Base-by-base conservation (phyloP, 2,329 filamentous ascomycete genomes). In the Penicillium polonicum region DNA sequence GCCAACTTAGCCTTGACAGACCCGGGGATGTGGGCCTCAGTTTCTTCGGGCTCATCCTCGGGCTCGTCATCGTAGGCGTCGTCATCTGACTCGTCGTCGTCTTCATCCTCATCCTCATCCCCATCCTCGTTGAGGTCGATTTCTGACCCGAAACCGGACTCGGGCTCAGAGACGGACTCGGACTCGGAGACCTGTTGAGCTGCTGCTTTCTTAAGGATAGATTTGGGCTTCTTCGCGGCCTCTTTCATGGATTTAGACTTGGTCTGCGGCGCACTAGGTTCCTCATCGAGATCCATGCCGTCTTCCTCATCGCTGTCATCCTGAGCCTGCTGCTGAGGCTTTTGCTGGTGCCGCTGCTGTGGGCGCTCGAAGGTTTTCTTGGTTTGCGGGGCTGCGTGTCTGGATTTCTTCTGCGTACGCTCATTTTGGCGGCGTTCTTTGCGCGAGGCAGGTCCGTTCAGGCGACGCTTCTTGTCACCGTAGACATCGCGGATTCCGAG, bases 351-450 rank as follows among this genome's bases (percentile, higher is more conserved):
- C n/a, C 61, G 55, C 29, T 52, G 44, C 38, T 60, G 50, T n/a
- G 35, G 31, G 45, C 53, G 46, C 17, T 60, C 57, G 9, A 52
- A 43, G 17, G 33, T 42, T 19, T 60, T 59, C 57, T 66, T 67
- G 39, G 66, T 60, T 3, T 58, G 59, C 43, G 54, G 53, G 23
- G 64, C 59, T 52, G 62, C 60, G 48, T 72, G 73, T 59, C 78
- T 77, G 29, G 72, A 68, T 71, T 84, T 88, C 72, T 86, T 89
- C 65, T 84, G 79, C 23, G 79, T 76, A 54, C 89, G 82, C 65
- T 89, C 85, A 17, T 82, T 82, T 70, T 87, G 90, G 55, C 89
- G 83, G 58, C 84, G 82, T 53, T 89, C 86, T 76, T 89, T 90
- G 64, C 88, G 81, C 45, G 69, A 64, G 31, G 64, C 60, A 25